A percentile compares a stretch with the other conserved stretches of the same genome.
Evolutionary conservation across 495 filamentous ascomycete genomes (phyloP).

Genomic region (Mycothermus thermophilus): DNA sequence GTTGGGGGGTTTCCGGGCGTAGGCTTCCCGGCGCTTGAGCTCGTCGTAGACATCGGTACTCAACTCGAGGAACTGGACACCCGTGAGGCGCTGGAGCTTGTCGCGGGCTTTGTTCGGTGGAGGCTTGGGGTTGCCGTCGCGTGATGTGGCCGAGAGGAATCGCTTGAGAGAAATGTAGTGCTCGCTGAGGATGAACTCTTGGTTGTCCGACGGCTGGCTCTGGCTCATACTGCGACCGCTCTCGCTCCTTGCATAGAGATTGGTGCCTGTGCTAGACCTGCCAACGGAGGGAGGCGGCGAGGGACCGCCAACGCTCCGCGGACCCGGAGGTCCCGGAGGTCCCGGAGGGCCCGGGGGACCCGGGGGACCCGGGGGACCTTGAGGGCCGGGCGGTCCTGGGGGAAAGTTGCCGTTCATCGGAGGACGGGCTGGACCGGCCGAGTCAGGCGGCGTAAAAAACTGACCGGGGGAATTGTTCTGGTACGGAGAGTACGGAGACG

Average conservation of each 20-base stretch:
- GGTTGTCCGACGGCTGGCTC: slow-evolving; percentile 28
- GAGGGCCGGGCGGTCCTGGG: slow-evolving; percentile 30
- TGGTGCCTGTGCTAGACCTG: slow-evolving; percentile 58
- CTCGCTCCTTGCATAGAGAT: slow-evolving; percentile 49
- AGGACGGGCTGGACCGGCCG: slow-evolving; percentile 45
- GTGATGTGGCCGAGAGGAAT: slow-evolving; percentile 56
- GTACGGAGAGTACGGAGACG: slow-evolving; percentile 20
- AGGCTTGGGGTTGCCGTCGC: slow-evolving; percentile 58
- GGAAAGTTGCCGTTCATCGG: slow-evolving; percentile 44
- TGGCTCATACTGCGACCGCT: slow-evolving; percentile 38
- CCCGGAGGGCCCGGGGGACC: not conserved
- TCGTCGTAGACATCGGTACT: slow-evolving; percentile 98
- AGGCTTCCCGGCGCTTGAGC: slow-evolving; percentile 66
- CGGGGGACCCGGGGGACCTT: slow-evolving; percentile 65
- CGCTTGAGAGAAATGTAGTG: slow-evolving; percentile 71
- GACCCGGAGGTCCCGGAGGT: slow-evolving; percentile 7
- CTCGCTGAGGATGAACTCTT: slow-evolving; percentile 45
- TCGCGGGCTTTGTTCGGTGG: slow-evolving; percentile 79
- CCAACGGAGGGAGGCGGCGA: slow-evolving; percentile 81
- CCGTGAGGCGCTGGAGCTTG: slow-evolving; percentile 76
- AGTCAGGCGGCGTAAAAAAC: slow-evolving; percentile 51
- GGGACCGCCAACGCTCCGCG: slow-evolving; percentile 44
- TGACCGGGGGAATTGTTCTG: slow-evolving; percentile 42
- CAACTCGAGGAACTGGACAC: slow-evolving; percentile 89
- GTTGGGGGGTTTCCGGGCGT: slow-evolving; percentile 36